These are phyloP conservation scores for Parietaria judaica DNA, from an alignment of 306 rosid genomes.

Conservation along the genomic window DNA sequence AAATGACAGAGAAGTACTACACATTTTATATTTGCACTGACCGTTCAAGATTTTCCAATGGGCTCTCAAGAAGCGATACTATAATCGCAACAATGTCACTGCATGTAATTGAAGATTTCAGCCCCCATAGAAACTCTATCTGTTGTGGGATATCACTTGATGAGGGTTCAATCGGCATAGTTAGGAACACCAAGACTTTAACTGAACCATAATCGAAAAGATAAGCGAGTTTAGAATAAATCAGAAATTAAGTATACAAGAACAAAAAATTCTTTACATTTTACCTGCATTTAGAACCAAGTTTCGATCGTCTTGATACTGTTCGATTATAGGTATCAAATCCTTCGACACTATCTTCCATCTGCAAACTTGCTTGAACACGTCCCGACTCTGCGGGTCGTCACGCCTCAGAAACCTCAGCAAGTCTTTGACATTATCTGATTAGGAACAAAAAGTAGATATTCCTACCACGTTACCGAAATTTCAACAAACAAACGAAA, in stretches of 20 bases:
- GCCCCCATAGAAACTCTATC: slow-evolving; percentile 71
- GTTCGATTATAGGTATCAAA: slow-evolving; percentile 67
- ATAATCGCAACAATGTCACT: slow-evolving; percentile 52
- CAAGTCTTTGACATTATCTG: slow-evolving; percentile 89
- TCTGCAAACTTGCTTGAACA: slow-evolving; percentile 83
- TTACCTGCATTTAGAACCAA: slow-evolving; percentile 65
- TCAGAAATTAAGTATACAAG: not conserved
- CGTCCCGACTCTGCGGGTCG: slow-evolving; percentile 72
- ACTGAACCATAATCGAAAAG: slow-evolving; percentile 31
- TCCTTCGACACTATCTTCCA: slow-evolving; percentile 69
- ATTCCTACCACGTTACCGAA: not conserved
- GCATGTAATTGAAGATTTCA: slow-evolving; percentile 60
- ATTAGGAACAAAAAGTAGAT: not conserved
- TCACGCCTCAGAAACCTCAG: slow-evolving; percentile 90
- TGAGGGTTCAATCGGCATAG: slow-evolving; percentile 81
- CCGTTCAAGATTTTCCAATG: slow-evolving; percentile 85
- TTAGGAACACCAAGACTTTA: slow-evolving; percentile 84
- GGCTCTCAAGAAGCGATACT: slow-evolving; percentile 64
- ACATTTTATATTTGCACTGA: slow-evolving; percentile 19
- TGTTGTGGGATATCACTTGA: slow-evolving; percentile 68
- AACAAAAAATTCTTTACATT: slow-evolving; percentile 2
- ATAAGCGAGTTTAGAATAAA: not conserved
- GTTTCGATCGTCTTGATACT: slow-evolving; percentile 58
- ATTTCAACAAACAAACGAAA: not conserved
- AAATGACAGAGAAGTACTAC: too few species aligned